Evolutionary conservation across 2,329 filamentous ascomycete genomes (phyloP).

Genomic region (Colletotrichum endophyticum): DNA sequence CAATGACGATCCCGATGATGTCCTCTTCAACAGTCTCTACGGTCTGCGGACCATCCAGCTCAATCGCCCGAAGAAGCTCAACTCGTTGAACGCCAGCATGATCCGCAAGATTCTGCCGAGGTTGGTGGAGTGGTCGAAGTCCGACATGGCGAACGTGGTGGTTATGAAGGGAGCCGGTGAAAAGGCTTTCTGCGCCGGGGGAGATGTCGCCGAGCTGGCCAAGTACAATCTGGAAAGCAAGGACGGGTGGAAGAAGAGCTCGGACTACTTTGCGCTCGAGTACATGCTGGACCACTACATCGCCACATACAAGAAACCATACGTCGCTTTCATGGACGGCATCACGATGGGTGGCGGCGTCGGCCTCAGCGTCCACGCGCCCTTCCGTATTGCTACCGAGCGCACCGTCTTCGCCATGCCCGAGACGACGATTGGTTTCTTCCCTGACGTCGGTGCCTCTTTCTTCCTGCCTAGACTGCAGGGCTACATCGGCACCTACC

Average conservation of each 20-base stretch:
- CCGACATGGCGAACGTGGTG: slow-evolving; percentile 89
- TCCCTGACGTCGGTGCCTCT: slow-evolving; percentile 94
- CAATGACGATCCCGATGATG: slow-evolving; percentile 83
- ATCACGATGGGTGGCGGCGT: slow-evolving; percentile 99
- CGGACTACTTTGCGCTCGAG: slow-evolving; percentile 91
- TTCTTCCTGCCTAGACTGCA: slow-evolving; percentile 95
- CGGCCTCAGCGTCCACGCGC: slow-evolving; percentile 91
- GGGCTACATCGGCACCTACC: slow-evolving; percentile 86
- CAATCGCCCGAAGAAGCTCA: slow-evolving; percentile 90
- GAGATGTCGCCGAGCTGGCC: slow-evolving; percentile 85
- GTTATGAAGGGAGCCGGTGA: slow-evolving; percentile 89
- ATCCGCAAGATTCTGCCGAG: slow-evolving; percentile 90
- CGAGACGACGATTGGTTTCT: slow-evolving; percentile 97
- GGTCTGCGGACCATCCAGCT: slow-evolving; percentile 92
- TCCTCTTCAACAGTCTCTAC: slow-evolving; percentile 87
- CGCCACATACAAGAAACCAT: slow-evolving; percentile 91
- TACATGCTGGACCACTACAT: slow-evolving; percentile 97
- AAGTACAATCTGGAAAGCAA: slow-evolving; percentile 70
- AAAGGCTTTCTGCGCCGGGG: slow-evolving; percentile 89
- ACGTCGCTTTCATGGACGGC: slow-evolving; percentile 95
- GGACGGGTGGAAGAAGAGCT: slow-evolving; percentile 75
- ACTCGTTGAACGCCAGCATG: slow-evolving; percentile 94
- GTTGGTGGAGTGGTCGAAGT: slow-evolving; percentile 92
- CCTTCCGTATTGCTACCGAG: slow-evolving; percentile 95
- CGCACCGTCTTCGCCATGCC: slow-evolving; percentile 97